Evolutionary conservation across 2,329 filamentous ascomycete species (phyloP), one percentile per base, ranked within the genome.

Genomic region (Akanthomyces uredinophilus): DNA sequence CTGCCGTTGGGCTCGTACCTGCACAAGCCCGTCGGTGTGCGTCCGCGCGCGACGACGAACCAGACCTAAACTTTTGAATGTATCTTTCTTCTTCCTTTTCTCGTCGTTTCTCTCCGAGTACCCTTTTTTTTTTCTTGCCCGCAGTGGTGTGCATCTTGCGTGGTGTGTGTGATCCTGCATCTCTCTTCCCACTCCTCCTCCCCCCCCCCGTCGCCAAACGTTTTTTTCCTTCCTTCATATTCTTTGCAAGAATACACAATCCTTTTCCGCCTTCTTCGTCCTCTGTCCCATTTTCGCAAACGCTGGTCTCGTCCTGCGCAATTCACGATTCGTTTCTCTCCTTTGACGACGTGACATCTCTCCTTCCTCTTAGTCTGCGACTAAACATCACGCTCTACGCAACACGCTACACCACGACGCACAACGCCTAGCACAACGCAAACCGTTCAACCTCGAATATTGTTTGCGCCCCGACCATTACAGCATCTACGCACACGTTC

Each of bases 281-380:
- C 16, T 11, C 20, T 22, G 47, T 20, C 14, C 7, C n/a, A 18
- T 55, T 35, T 35, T 8, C 7, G 51, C 59, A 56, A 61, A 58
- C 54, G 61, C 61, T 63, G 61, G 61, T 53, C 47, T 58, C 54
- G 61, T 63, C 61, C 50, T 49, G 39, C 41, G 22, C 29, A 10
- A 35, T 37, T 27, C 57, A 44, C 53, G 49, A n/a, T 35, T 35
- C 24, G 46, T 61, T 55, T 58, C 61, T 58, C 51, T 49, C 51
- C 37, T 58, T 29, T 58, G 49, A 60, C 52, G 56, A 58, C 57
- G 53, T 64, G 47, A 43, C 51, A 56, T 55, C 37, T 60, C 41
- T 61, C 56, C n/a, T 20, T 41, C 39, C 35, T 54, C 44, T 52
- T 56, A 61, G 59, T 61, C 59, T 50, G 59, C 4, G 59, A 61